phyloP scores from a whole-genome alignment of 106 monocot species.

The Gastrodia elata region DNA sequence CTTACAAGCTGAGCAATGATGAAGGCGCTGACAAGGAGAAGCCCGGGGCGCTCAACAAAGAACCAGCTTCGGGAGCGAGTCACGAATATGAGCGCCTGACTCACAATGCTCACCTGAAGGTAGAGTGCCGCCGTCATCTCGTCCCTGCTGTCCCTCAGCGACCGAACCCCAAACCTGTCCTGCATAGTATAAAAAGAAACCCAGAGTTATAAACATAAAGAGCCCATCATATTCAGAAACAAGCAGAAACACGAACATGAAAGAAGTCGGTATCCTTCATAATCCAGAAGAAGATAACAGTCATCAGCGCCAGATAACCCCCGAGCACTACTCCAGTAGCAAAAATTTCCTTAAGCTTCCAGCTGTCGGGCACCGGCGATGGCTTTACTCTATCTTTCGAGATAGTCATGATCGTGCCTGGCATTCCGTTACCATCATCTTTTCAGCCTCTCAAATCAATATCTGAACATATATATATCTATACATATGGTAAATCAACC shows the following conservation, averaged over 20 bases:
- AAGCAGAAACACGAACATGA: slow-evolving; percentile 22
- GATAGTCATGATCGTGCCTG: slow-evolving; percentile 84
- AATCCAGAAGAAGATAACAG: slow-evolving; percentile 72
- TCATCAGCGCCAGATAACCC: slow-evolving; percentile 58
- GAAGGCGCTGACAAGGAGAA: slow-evolving; percentile 53
- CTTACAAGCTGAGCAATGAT: slow-evolving; percentile 66
- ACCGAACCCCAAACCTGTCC: slow-evolving; percentile 53
- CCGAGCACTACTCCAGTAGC: slow-evolving; percentile 70
- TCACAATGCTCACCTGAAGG: slow-evolving; percentile 76
- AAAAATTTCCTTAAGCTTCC: slow-evolving; percentile 81
- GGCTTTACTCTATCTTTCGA: slow-evolving; percentile 74
- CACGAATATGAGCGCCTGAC: slow-evolving; percentile 78
- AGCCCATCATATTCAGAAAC: background rate
- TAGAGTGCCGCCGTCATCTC: slow-evolving; percentile 73
- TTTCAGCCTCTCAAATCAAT: background rate
- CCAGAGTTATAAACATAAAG: background rate
- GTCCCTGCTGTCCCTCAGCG: slow-evolving; percentile 26
- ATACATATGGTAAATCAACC: slow-evolving; percentile 1
- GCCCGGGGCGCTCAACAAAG: slow-evolving; percentile 56
- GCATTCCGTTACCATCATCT: background rate
- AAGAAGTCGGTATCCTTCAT: slow-evolving; percentile 68
- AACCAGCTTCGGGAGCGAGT: slow-evolving; percentile 72
- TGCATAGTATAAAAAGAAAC: slow-evolving; percentile 12
- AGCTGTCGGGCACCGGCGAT: slow-evolving; percentile 70
- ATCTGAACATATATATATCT: too few relatives aligned